Evolutionary conservation across 2,329 filamentous ascomycete species (phyloP).

Genomic region (Trematosphaeria pertusa): DNA sequence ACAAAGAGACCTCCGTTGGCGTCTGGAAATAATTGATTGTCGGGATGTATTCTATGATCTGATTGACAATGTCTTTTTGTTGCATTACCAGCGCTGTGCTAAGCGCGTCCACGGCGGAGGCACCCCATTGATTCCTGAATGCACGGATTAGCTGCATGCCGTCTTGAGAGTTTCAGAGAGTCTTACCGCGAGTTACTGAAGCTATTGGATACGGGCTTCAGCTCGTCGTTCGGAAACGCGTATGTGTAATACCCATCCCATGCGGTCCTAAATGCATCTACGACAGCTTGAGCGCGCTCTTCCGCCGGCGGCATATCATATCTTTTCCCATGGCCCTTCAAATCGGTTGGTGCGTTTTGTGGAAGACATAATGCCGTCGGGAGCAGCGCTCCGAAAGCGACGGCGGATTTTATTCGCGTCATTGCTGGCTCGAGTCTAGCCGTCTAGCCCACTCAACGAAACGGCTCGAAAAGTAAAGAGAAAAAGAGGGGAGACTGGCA

Average conservation of each 20-base stretch:
- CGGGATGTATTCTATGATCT: slow-evolving; percentile 74
- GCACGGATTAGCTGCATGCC: too few relatives aligned
- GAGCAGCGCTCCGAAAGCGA: slow-evolving; percentile 8
- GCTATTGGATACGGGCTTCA: slow-evolving; percentile 71
- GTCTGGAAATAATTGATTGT: slow-evolving; percentile 74
- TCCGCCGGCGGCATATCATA: slow-evolving; percentile 10
- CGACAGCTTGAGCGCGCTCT: slow-evolving; percentile 42
- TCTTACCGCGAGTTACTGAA: slow-evolving; percentile 73
- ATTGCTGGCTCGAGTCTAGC: neutral
- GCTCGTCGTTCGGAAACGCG: slow-evolving; percentile 79
- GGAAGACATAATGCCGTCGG: slow-evolving; percentile 10
- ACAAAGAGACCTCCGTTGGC: slow-evolving; percentile 69
- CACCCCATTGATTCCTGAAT: slow-evolving; percentile 84
- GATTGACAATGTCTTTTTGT: slow-evolving; percentile 68
- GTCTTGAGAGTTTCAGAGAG: too few relatives aligned
- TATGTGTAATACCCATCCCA: slow-evolving; percentile 67
- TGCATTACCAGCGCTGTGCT: slow-evolving; percentile 82
- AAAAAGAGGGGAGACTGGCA: neutral
- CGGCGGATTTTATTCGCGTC: slow-evolving; percentile 4
- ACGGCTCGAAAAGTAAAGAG: too few relatives aligned
- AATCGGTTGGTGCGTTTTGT: neutral
- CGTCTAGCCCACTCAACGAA: too few relatives aligned
- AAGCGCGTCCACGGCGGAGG: slow-evolving; percentile 80
- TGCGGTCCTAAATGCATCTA: slow-evolving; percentile 41
- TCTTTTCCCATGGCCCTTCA: slow-evolving; percentile 13